Evolutionary conservation across 2,329 filamentous ascomycete genomes (phyloP), one percentile per base, ranked within the genome.

Genomic region (Ramichloridium luteum): DNA sequence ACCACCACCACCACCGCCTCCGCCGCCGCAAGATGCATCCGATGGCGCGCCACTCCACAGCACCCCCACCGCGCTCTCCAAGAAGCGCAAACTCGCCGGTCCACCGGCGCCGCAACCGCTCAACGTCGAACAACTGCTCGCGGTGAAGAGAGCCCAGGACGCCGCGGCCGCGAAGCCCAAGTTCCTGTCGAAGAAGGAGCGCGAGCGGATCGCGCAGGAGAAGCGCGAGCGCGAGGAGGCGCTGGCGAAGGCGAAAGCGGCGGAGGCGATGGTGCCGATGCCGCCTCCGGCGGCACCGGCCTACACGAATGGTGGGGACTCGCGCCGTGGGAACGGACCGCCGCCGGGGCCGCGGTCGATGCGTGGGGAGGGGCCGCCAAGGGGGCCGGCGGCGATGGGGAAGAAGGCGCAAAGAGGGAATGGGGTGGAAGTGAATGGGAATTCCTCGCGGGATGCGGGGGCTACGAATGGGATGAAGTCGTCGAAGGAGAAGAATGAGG

Each of bases 111-210:
- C 43, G 40, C 58, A 49, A 48, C 80, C 80, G 6, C 63, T 93
- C 28, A 86, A 83, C 52, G 77, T 93, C 35, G 85, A 93, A 57
- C 81, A 93, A 47, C 70, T 93, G 4, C 60, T 93, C 13, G 74
- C 75, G 44, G 80, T 86, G 60, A 92, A 92, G 66, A 82, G 80
- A 52, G 83, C 82, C 39, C 79, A 81, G 16, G 83, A 90, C 58
- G 80, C 80, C 20, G 83, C 80, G 11, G 79, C 83, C 6, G 72
- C 82, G 34, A 93, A 90, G 66, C 85, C 85, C 4, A 86, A 83
- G 55, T 93, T 92, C 53, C 63, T 93, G 13, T 80, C 81, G 4
- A 90, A 81, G 62, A 78, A 80, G 17, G 72, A 93, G 55, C 72
- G 86, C 34, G 84, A 93, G 54, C 72, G 75, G 38, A 58, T 92